Evolutionary conservation across 148 eudicot genomes (phyloP).

Genomic region (Heliosperma pusillum): DNA sequence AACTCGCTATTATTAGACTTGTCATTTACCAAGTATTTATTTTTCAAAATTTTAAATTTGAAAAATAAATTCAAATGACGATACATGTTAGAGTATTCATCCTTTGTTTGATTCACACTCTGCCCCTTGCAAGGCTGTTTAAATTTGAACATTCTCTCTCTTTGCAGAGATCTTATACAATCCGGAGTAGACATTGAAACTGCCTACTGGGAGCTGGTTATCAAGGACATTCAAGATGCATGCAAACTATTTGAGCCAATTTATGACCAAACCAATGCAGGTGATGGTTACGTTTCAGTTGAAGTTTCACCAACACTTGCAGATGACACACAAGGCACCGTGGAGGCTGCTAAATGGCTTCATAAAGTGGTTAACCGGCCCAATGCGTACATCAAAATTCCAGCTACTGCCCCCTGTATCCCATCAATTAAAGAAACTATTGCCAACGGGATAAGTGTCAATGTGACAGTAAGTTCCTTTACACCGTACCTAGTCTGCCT

Average conservation of each 20-base stretch:
- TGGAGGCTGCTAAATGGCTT: slow-evolving; percentile 97
- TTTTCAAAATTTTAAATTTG: no score
- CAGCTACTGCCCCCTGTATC: slow-evolving; percentile 91
- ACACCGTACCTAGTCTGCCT: background rate
- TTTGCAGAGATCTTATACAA: slow-evolving; percentile 77
- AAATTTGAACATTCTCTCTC: background rate
- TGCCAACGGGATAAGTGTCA: slow-evolving; percentile 85
- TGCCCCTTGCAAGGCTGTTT: background rate
- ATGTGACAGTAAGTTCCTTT: slow-evolving; percentile 79
- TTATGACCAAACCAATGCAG: slow-evolving; percentile 80
- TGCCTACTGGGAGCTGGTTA: slow-evolving; percentile 97
- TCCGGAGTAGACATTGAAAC: slow-evolving; percentile 84
- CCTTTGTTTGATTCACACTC: background rate
- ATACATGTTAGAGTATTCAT: background rate
- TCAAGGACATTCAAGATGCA: slow-evolving; percentile 97
- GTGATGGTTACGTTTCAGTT: slow-evolving; percentile 94
- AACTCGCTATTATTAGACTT: no score
- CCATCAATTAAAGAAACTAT: slow-evolving; percentile 92
- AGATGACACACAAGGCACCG: slow-evolving; percentile 87
- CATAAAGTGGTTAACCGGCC: slow-evolving; percentile 67
- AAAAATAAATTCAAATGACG: no score
- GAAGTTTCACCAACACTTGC: slow-evolving; percentile 98
- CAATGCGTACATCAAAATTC: slow-evolving; percentile 95
- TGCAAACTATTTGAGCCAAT: slow-evolving; percentile 84
- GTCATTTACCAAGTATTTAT: no score